phyloP scores from a whole-genome alignment of 1,139 yeast species.

The Trichomonascaceae sp. region DNA sequence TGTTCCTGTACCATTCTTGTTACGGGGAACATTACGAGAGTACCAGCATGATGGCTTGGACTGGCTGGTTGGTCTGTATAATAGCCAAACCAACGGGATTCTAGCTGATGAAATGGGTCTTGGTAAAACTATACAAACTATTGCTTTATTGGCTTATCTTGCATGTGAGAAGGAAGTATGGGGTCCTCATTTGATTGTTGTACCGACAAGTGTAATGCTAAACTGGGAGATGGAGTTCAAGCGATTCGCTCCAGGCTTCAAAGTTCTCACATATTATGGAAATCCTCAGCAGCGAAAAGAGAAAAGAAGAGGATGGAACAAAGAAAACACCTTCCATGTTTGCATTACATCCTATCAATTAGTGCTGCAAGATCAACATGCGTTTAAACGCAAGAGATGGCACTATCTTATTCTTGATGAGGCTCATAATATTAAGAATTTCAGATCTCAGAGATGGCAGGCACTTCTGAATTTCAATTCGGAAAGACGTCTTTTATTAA shows the following conservation, averaged over 20 bases:
- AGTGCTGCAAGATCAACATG: constrained; percentile 93
- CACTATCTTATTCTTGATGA: constrained; percentile 95
- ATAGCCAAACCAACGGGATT: constrained; percentile 90
- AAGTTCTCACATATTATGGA: constrained; percentile 92
- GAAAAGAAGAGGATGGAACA: constrained; percentile 96
- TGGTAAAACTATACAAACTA: constrained; percentile 96
- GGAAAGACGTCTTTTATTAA: constrained; percentile 74
- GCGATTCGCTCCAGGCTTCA: constrained; percentile 96
- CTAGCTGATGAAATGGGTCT: constrained; percentile 99
- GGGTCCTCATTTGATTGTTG: constrained; percentile 97
- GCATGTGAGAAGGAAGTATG: constrained; percentile 92
- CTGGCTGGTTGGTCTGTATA: constrained; percentile 93
- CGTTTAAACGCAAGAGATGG: constrained; percentile 90
- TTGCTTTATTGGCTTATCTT: constrained; percentile 73
- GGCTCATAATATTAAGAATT: constrained; percentile 96
- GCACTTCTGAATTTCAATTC: constrained; percentile 91
- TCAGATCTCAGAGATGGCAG: constrained; percentile 95
- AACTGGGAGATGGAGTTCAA: constrained; percentile 99
- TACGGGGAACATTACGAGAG: constrained; percentile 78
- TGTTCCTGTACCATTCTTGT: constrained; percentile 38
- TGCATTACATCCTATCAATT: constrained; percentile 95
- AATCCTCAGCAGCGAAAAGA: constrained; percentile 97
- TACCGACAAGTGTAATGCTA: constrained; percentile 96
- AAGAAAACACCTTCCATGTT: constrained; percentile 91
- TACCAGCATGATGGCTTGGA: constrained; percentile 96